These are phyloP conservation scores for Kluyveromyces marxianus DNA, from an alignment of 1,139 yeast species.

Conservation along the genomic window DNA sequence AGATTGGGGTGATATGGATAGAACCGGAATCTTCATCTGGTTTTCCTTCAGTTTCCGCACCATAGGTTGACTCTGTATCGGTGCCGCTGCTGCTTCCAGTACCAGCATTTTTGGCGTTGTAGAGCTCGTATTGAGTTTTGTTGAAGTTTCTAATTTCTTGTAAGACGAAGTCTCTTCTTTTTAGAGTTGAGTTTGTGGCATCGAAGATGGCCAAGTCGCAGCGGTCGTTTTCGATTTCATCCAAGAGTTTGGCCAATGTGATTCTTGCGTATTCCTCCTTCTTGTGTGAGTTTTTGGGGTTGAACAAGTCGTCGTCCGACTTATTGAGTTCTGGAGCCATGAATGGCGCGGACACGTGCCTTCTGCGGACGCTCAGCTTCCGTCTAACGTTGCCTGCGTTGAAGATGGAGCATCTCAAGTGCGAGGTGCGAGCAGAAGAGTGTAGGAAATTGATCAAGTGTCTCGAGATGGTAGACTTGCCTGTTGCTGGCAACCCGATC, in stretches of 20 bases:
- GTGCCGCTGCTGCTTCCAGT: slow-evolving; percentile 20
- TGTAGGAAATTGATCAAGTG: slow-evolving; percentile 41
- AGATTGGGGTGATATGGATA: slow-evolving; percentile 31
- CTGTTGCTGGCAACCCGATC: slow-evolving; percentile 67
- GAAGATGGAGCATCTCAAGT: slow-evolving; percentile 31
- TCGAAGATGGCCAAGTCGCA: slow-evolving; percentile 60
- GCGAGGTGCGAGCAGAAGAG: slow-evolving; percentile 20
- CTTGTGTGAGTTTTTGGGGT: slow-evolving; percentile 39
- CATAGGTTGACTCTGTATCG: slow-evolving; percentile 31
- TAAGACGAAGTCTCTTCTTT: slow-evolving; percentile 40
- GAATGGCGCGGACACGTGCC: slow-evolving; percentile 15
- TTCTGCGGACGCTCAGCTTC: slow-evolving; percentile 21
- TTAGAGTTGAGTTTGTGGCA: slow-evolving; percentile 60
- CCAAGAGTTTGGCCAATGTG: slow-evolving; percentile 44
- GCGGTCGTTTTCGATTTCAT: slow-evolving; percentile 37
- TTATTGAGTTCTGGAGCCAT: slow-evolving; percentile 20
- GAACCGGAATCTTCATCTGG: slow-evolving; percentile 18
- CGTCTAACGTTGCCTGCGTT: slow-evolving; percentile 56
- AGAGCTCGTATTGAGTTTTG: slow-evolving; percentile 64
- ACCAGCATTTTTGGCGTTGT: slow-evolving; percentile 44
- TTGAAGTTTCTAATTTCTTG: slow-evolving; percentile 32
- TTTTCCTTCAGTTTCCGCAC: slow-evolving; percentile 26
- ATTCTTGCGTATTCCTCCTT: slow-evolving; percentile 56
- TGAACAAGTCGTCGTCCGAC: slow-evolving; percentile 38
- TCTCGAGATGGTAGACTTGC: slow-evolving; percentile 56